Base-by-base conservation (phyloP, 1,284 basidiomycete genomes). In the Chiua sp. region DNA sequence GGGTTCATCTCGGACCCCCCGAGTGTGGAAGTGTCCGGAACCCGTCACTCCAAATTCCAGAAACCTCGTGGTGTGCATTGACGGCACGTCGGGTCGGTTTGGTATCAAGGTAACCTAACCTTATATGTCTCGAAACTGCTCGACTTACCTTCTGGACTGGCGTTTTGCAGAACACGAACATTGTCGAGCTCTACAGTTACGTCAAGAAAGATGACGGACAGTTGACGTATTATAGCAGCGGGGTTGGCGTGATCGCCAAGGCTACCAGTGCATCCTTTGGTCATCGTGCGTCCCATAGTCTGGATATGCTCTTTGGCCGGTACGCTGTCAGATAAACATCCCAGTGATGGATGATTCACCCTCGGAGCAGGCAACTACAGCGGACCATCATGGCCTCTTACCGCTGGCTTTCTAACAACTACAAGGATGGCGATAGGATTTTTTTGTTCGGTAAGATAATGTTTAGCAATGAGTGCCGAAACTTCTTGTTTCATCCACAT, bases 1-100 rank as follows among this genome's bases (percentile, higher is more conserved):
- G 20, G 8, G 20, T 42, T 42, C 39, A 20, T 20, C 39, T 42
- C 39, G 39, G 18, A 42, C 39, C 20, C 39, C 39, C 20, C 39
- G 39, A 42, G 39, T 10, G 7, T 42, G 39, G 39, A 42, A n/a
- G 39, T 42, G 39, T n/a, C 20, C 39, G 8, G 20, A 42, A 7
- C 39, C 20, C 10, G 39, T 42, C 20, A n/a, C 39, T n/a, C 32
- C 44, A 18, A 51, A 20, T 51, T 65, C 63, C 2, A 55, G 76
- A 44, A 77, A 76, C 47, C 68, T 77, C 26, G 68, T 78, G 0
- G 68, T 77, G 28, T 77, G 76, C 62, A 77, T 78, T 20, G 77
- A 77, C 28, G 77, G 77, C 26, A 79, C 77, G 4, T 70, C 75
- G 1, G 77, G 79, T 53, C 70, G 70, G 50, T 76, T 76, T 59